Evolutionary conservation across 2,329 filamentous ascomycete genomes (phyloP), one percentile per base, ranked within the genome.

Genomic region (Ceratocystis lukuohia): DNA sequence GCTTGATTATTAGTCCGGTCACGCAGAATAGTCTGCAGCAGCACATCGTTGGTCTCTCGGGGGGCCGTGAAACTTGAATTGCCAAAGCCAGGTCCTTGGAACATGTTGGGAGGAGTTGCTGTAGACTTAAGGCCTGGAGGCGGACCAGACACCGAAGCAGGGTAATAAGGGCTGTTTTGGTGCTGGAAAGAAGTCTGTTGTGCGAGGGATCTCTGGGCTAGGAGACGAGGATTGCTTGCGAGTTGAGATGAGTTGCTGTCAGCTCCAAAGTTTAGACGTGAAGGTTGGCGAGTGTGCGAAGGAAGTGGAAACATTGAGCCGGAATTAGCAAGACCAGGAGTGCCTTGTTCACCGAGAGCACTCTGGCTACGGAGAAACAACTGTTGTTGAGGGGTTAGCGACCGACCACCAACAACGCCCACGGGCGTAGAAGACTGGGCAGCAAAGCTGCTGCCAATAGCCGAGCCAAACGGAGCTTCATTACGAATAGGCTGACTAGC

Each of bases 61-160:
- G 86, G 85, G 68, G 81, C 77, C 69, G 79, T 81, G 71, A 96
- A 89, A 53, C 85, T 85, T 62, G 82, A 80, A 69, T 83, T 87
- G 57, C 89, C 89, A 74, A 96, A 96, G 8, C 84, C 84, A 74
- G 94, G 89, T 61, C 88, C 88, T 75, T 96, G 91, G 37, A 96
- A 97, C 84, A 96, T 94, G 71, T 89, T 91, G 17, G 94, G 93
- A 67, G 94, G 93, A 20, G 93, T 97, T 53, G 91, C 91, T 1
- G 92, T 92, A 25, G 93, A 95, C 78, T 99, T 99, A 33, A 99
- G 80, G 8, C 94, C 94, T 0, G 94, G 95, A 68, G 94, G 94
- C 33, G 95, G 94, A 2, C 92, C 93, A 72, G 95, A 91, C 72
- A 96, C 91, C 8, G 89, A 89, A 65, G 85, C 87, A 61, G 87